phyloP scores from a whole-genome alignment of 2,329 filamentous ascomycete genomes.

The Ascochyta pisi region DNA sequence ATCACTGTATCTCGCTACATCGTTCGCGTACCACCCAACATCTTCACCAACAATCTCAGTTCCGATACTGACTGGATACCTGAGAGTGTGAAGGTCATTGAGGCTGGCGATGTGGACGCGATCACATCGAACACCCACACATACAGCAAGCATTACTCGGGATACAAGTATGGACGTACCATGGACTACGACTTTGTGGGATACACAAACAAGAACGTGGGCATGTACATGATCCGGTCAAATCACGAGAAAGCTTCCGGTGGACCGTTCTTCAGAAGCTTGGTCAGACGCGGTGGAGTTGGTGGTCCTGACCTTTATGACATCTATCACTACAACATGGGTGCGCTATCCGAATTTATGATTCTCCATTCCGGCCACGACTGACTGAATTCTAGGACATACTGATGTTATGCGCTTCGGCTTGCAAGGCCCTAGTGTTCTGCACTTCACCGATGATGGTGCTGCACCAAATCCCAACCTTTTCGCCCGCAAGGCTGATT shows the following conservation, averaged over 20 bases:
- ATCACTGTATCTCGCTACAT: constrained; percentile 52
- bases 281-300: constrained; percentile 46
- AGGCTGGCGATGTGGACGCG: constrained; percentile 31
- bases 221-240: constrained; percentile 50
- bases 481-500: constrained; percentile 33
- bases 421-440: constrained; percentile 52
- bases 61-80: constrained; percentile 46
- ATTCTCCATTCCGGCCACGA: neutral
- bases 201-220: constrained; percentile 46
- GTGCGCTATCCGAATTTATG: constrained; percentile 15
- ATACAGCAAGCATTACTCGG: constrained; percentile 53
- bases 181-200: constrained; percentile 52
- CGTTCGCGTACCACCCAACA: constrained; percentile 29
- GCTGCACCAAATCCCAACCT: constrained; percentile 45
- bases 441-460: constrained; percentile 50
- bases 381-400: constrained; percentile 29
- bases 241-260: constrained; percentile 53
- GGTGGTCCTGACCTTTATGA: constrained; percentile 53
- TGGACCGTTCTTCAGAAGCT: constrained; percentile 50
- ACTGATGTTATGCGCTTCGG: constrained; percentile 53
- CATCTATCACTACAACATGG: constrained; percentile 56
- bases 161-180: constrained; percentile 49
- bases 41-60: constrained; percentile 40
- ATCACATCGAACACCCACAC: constrained; percentile 34
- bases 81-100: constrained; percentile 21